Evolutionary conservation across 345 rosid species (phyloP).

Genomic region (Salix suchowensis): DNA sequence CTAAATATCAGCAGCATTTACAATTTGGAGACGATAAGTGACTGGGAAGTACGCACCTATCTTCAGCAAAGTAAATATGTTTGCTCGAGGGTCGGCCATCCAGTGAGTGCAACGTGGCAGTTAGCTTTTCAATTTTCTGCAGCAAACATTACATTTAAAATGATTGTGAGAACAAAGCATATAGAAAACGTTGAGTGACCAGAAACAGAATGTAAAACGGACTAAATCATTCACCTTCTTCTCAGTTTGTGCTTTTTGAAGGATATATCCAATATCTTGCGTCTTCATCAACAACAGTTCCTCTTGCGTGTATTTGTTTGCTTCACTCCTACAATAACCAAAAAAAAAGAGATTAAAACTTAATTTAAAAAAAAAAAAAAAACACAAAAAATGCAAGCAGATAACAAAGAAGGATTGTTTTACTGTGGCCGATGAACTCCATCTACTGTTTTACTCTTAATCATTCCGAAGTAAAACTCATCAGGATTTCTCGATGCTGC

Average conservation of each 20-base stretch:
- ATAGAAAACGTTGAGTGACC: background rate
- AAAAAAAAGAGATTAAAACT: background rate
- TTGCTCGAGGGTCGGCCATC: constrained; percentile 42
- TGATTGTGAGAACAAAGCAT: background rate
- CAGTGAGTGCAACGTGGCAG: constrained; percentile 61
- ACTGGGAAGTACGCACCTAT: constrained; percentile 46
- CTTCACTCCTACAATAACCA: constrained; percentile 45
- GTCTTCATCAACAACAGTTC: constrained; percentile 90
- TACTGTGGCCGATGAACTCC: constrained; percentile 76
- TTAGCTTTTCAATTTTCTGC: constrained; percentile 82
- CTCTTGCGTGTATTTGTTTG: constrained; percentile 67
- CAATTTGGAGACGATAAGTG: background rate
- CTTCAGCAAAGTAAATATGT: constrained; percentile 76
- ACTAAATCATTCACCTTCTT: constrained; percentile 39
- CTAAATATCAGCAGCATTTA: background rate
- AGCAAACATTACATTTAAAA: constrained; percentile 9
- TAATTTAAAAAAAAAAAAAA: background rate
- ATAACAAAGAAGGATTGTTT: background rate
- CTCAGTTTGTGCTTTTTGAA: constrained; percentile 81
- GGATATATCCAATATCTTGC: constrained; percentile 80
- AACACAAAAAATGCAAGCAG: background rate
- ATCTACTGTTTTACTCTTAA: constrained; percentile 46
- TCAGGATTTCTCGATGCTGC: constrained; percentile 83
- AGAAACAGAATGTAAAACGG: background rate
- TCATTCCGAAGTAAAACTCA: constrained; percentile 81